These are phyloP conservation scores for Polychytrium aggregatum DNA, from an alignment of 192 early-diverging fungal species.

Conservation along the genomic window DNA sequence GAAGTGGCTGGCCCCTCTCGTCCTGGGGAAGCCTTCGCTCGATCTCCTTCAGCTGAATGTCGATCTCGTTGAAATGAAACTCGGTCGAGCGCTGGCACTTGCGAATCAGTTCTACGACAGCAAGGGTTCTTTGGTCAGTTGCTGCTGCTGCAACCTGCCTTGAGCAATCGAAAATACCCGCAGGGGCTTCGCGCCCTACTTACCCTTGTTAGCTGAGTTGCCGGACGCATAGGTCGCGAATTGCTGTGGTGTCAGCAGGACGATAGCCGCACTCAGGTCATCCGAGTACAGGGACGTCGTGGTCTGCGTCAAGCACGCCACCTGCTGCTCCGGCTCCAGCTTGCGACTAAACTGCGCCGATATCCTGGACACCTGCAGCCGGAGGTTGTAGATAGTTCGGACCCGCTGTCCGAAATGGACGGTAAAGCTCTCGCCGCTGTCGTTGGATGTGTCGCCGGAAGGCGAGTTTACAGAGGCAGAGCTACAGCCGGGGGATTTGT, in stretches of 20 bases:
- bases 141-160: conserved; percentile 1
- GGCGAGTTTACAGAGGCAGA: too few relatives aligned
- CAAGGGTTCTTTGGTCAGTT: too few relatives aligned
- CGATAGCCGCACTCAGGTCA: conserved; percentile 45
- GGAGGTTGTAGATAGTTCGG: conserved; percentile 59
- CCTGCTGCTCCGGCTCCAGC: conserved; percentile 29
- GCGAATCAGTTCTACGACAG: conserved; percentile 50
- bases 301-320: conserved; percentile 58
- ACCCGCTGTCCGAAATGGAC: conserved; percentile 64
- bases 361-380: conserved; percentile 31
- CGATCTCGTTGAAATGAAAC: conserved; percentile 63
- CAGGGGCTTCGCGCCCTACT: too few relatives aligned
- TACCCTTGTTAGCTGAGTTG: conserved; percentile 42
- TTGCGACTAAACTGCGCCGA: conserved; percentile 32
- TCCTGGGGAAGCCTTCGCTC: conserved; percentile 33
- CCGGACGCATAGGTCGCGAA: conserved; percentile 44
- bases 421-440: conserved; percentile 67
- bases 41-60: conserved; percentile 47
- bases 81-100: conserved; percentile 57
- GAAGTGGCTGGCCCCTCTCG: conserved; percentile 7
- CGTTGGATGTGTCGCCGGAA: too few relatives aligned
- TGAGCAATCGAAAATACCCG: background rate
- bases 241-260: conserved; percentile 34
- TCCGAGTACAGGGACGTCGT: conserved; percentile 52
- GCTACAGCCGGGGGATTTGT: too few relatives aligned